Evolutionary conservation across 1,284 basidiomycete species (phyloP).

Genomic region (Marasmius sp.): DNA sequence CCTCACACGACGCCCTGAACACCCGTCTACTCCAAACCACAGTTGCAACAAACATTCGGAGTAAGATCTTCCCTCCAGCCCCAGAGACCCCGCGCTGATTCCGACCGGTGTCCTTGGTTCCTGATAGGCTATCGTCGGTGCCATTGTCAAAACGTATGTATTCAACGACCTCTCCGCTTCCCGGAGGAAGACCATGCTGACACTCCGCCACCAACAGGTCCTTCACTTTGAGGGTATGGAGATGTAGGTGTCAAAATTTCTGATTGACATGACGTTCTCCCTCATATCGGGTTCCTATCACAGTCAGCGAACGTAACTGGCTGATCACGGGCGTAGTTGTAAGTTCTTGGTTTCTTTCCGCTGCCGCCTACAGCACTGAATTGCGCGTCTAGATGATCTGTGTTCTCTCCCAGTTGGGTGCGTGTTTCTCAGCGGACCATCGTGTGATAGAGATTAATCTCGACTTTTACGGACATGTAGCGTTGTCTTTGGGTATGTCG

Average conservation of each 20-base stretch:
- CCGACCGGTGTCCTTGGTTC: slow-evolving; percentile 2
- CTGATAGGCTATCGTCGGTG: slow-evolving; percentile 51
- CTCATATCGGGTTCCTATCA: background rate
- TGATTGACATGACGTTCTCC: slow-evolving; percentile 5
- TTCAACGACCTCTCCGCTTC: background rate
- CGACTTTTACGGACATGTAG: slow-evolving; percentile 15
- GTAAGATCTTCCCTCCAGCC: slow-evolving; percentile 37
- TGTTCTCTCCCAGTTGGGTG: slow-evolving; percentile 33
- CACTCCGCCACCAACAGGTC: slow-evolving; percentile 35
- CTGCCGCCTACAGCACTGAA: background rate
- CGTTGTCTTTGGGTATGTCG: slow-evolving; percentile 32
- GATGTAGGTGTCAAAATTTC: slow-evolving; percentile 54
- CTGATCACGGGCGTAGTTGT: slow-evolving; percentile 56
- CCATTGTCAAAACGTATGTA: slow-evolving; percentile 60
- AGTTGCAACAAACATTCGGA: slow-evolving; percentile 60
- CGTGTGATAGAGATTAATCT: background rate
- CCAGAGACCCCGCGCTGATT: background rate
- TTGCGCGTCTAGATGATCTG: slow-evolving; percentile 39
- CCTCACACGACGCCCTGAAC: slow-evolving; percentile 17
- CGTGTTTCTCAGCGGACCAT: background rate
- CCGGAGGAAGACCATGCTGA: background rate
- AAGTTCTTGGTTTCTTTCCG: slow-evolving; percentile 24
- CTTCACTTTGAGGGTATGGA: slow-evolving; percentile 67
- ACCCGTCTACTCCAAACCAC: slow-evolving; percentile 18
- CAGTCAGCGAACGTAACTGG: slow-evolving; percentile 63